Percentiles rank a stretch among this genome's conserved stretches.
Conservation (phyloP, 148 eudicot genomes). For the Rhododendron vialii region DNA sequence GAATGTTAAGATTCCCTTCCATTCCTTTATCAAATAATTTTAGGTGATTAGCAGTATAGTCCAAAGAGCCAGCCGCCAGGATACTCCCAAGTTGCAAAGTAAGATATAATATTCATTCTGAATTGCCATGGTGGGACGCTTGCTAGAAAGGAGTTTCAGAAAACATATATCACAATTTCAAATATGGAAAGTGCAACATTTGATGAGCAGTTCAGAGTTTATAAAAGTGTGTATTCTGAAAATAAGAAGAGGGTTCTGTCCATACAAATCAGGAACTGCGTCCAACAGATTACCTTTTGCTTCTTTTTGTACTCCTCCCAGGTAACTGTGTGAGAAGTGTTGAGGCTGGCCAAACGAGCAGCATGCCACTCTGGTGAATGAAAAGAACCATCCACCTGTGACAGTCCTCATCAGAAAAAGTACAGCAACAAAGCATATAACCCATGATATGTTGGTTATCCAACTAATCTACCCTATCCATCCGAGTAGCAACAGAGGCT, state of each 20-base stretch:
- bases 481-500: background rate
- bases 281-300: slow-evolving; percentile 72
- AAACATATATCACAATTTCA: background rate
- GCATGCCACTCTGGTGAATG: slow-evolving; percentile 99
- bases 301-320: slow-evolving; percentile 97
- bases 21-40: background rate
- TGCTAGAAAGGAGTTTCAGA: background rate
- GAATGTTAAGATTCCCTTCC: background rate
- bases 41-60: background rate
- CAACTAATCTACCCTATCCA: background rate
- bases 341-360: slow-evolving; percentile 98
- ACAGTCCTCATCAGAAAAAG: slow-evolving; percentile 70
- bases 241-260: background rate
- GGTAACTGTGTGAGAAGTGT: slow-evolving; percentile 90
- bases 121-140: background rate
- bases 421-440: slow-evolving; percentile 10
- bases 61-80: background rate
- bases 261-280: background rate
- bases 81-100: background rate
- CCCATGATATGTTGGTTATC: background rate
- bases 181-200: background rate
- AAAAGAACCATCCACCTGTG: slow-evolving; percentile 99
- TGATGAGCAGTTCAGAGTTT: background rate
- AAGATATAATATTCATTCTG: background rate
- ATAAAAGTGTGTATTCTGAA: background rate